Percentiles rank a stretch among this genome's conserved stretches.
These are phyloP conservation scores for Phytophthora hibernalis DNA, from an alignment of 352 stramenopile species.

Conservation along the genomic window DNA sequence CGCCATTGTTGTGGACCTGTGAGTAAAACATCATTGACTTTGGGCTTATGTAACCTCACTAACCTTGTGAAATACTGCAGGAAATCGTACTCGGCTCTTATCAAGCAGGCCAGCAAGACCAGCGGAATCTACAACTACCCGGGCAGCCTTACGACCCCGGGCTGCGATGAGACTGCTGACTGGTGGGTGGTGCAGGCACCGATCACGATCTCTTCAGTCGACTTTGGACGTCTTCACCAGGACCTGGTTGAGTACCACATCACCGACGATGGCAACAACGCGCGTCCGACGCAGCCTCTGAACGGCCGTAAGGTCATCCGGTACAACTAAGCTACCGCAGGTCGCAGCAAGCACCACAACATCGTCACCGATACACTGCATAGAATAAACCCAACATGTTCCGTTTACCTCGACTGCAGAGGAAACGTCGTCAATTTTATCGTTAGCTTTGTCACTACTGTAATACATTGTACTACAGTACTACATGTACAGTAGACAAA, in stretches of 20 bases:
- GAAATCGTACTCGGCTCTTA: conserved; percentile 43
- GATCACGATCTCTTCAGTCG: conserved; percentile 46
- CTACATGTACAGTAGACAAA: too few species aligned
- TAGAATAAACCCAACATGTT: background rate
- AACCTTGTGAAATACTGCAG: conserved; percentile 21
- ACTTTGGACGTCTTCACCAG: conserved; percentile 45
- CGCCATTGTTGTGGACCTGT: conserved; percentile 37
- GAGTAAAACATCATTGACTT: conserved; percentile 12
- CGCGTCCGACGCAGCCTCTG: conserved; percentile 46
- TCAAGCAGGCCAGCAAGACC: conserved; percentile 15
- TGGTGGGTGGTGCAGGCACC: conserved; percentile 72
- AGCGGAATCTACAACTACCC: conserved; percentile 66
- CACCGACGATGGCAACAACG: conserved; percentile 53
- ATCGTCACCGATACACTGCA: background rate
- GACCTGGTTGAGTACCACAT: conserved; percentile 43
- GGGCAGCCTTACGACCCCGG: conserved; percentile 68
- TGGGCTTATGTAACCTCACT: conserved; percentile 1
- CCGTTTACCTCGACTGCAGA: conserved; percentile 4
- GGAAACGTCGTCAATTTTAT: background rate
- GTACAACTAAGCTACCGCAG: conserved; percentile 22
- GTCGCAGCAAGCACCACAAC: background rate
- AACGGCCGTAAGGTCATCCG: conserved; percentile 43
- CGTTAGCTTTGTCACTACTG: conserved; percentile 1
- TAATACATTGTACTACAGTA: too few species aligned
- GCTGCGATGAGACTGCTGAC: conserved; percentile 59